Base-by-base conservation (phyloP, 2,329 filamentous ascomycete species). In the Fusarium fujikuroi region DNA sequence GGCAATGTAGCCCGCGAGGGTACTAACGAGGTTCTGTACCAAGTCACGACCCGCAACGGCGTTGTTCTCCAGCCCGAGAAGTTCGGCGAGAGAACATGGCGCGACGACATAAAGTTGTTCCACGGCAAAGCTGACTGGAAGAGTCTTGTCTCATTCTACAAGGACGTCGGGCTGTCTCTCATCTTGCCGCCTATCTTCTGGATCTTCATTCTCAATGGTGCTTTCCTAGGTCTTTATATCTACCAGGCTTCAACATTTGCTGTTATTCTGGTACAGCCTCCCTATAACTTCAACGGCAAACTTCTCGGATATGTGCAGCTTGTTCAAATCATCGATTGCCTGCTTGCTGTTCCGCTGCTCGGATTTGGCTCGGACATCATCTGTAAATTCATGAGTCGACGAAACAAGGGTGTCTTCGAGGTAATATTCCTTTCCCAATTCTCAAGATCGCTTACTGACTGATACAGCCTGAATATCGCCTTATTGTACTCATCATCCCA, bases 191-290 rank as follows among this genome's bases (percentile, higher is more conserved):
- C 64, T 0, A 67, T 67, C 11, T 23, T 67, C 12, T 67, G 64
- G 64, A 67, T 67, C 15, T 67, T 67, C 2, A 25, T 67, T 1
- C 63, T 67, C 14, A 67, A 67, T 2, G 64, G 64, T 15, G 63
- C 64, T 23, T 67, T 67, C 34, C 28, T 66, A 15, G 64, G 64
- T 4, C 15, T 67, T 2, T 67, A 67, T 15, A 60, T 67, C 40
- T 67, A 67, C 40, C 53, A 67, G 7, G 64, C 64, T 3, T 67
- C 64, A 2, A 67, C 62, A 0, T 67, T 67, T 16, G 64, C 64
- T 2, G 34, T 46, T 0, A 53, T 67, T 1, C 21, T 67, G 9
- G 50, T 60, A 0, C 42, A 50, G 5, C 64, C 63, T 0, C 64
- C 62, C 0, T 67, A 67, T 2, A 36, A 14, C 15, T 67, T 67